Evolutionary conservation across 2,329 filamentous ascomycete species (phyloP).

Genomic region (Colletotrichum tabaci): DNA sequence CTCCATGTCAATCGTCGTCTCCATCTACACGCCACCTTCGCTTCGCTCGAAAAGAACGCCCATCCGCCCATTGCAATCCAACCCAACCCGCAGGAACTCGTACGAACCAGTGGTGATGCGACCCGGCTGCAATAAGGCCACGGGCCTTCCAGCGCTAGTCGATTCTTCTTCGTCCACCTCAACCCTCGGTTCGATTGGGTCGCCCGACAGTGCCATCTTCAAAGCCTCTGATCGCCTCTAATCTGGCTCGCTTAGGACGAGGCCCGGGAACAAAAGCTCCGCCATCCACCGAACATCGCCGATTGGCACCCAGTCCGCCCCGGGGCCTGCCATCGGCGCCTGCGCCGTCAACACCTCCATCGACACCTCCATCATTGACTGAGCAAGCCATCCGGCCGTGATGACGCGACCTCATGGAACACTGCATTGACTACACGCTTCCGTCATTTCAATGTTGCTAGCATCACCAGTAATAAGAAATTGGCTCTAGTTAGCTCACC

Average conservation of each 20-base stretch:
- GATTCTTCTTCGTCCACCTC: neutral
- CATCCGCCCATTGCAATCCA: too few relatives aligned
- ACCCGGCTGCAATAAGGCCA: too few relatives aligned
- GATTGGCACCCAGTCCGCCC: neutral
- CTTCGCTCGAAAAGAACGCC: too few relatives aligned
- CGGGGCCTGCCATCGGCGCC: neutral
- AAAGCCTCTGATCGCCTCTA: neutral
- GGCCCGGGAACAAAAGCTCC: conserved; percentile 7
- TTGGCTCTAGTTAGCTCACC: neutral
- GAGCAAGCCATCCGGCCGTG: conserved; percentile 12
- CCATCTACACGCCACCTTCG: too few relatives aligned
- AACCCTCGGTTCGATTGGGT: neutral
- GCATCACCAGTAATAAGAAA: neutral
- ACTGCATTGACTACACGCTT: neutral
- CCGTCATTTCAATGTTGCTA: neutral
- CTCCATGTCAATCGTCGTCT: too few relatives aligned
- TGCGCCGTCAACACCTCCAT: neutral
- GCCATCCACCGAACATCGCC: conserved; percentile 6
- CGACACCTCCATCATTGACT: neutral
- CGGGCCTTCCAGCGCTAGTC: neutral
- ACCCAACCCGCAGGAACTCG: too few relatives aligned
- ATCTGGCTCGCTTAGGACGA: neutral
- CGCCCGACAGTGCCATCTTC: neutral
- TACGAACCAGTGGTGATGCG: neutral
- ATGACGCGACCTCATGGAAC: neutral